These are phyloP conservation scores for Aspergillus fischeri DNA, from an alignment of 2,329 filamentous ascomycete species.

Conservation along the genomic window DNA sequence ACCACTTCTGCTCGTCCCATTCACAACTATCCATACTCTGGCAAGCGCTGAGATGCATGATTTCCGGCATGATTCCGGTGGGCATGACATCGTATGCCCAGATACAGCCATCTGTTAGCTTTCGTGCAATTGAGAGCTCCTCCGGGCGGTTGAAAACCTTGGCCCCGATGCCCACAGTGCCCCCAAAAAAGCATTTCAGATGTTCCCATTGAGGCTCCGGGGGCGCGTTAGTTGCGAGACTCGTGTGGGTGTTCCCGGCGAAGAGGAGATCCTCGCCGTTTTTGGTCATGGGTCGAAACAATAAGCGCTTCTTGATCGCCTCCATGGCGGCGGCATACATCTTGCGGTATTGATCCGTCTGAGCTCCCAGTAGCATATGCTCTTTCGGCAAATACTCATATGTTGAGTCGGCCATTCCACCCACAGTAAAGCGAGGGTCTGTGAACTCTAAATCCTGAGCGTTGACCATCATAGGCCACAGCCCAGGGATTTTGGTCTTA, in stretches of 20 bases:
- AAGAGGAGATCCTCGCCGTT: constrained; percentile 40
- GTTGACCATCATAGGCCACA: constrained; percentile 76
- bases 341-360: constrained; percentile 37
- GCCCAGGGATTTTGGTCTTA: constrained; percentile 65
- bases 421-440: constrained; percentile 38
- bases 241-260: constrained; percentile 27
- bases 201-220: constrained; percentile 49
- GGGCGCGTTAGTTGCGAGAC: constrained; percentile 13
- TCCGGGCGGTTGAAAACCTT: constrained; percentile 52
- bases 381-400: constrained; percentile 51
- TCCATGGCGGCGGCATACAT: constrained; percentile 42
- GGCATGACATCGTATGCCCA: constrained; percentile 58
- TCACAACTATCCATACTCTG: constrained; percentile 40
- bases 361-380: constrained; percentile 42
- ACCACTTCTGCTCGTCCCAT: constrained; percentile 50
- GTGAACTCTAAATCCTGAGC: constrained; percentile 33
- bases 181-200: constrained; percentile 58
- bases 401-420: constrained; percentile 46
- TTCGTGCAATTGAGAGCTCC: constrained; percentile 54
- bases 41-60: constrained; percentile 52
- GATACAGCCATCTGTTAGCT: constrained; percentile 57
- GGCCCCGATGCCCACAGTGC: constrained; percentile 58
- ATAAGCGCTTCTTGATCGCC: constrained; percentile 36
- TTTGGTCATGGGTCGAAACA: constrained; percentile 44
- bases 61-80: constrained; percentile 60